Conservation (phyloP, 768 basidiomycete genomes). For the Rhodotorula toruloides region DNA sequence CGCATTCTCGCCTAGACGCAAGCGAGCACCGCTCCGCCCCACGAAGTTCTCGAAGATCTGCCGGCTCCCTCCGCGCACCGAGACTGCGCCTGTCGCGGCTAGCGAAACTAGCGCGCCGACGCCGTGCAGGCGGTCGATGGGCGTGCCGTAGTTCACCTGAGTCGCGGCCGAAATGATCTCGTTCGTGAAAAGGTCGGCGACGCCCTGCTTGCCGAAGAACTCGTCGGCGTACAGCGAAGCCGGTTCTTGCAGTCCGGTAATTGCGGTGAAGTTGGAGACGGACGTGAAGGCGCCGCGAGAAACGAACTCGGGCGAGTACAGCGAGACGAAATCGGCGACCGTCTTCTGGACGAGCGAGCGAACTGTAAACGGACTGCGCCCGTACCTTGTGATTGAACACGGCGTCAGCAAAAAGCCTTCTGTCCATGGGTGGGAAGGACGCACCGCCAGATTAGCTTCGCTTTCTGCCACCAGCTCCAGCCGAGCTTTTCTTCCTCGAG, state of each 20-base stretch:
- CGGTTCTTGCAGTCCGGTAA: constrained; percentile 45
- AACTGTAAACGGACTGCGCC: constrained; percentile 24
- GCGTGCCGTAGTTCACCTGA: constrained; percentile 53
- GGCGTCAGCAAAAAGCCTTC: constrained; percentile 42
- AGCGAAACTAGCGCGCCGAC: constrained; percentile 67
- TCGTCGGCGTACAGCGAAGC: constrained; percentile 56
- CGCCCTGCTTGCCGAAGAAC: constrained; percentile 56
- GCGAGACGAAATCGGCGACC: constrained; percentile 53
- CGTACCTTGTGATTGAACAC: constrained; percentile 18
- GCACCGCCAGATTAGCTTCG: constrained; percentile 72
- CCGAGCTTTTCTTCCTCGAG: constrained; percentile 41
- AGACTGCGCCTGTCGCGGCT: constrained; percentile 63
- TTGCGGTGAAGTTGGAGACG: constrained; percentile 56
- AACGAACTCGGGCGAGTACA: constrained; percentile 58
- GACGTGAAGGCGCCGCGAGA: constrained; percentile 55
- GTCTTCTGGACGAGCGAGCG: constrained; percentile 56
- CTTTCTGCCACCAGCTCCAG: constrained; percentile 62
- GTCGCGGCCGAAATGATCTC: constrained; percentile 78
- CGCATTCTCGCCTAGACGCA: constrained; percentile 54
- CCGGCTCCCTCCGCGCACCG: constrained; percentile 73
- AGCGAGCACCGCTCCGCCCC: constrained; percentile 60
- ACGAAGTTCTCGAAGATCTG: constrained; percentile 79
- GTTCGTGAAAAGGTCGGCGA: constrained; percentile 57
- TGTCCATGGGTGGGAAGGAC: constrained; percentile 51
- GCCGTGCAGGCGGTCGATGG: constrained; percentile 67